Conservation (phyloP, 441 rosid species). For the Melastoma candidum region DNA sequence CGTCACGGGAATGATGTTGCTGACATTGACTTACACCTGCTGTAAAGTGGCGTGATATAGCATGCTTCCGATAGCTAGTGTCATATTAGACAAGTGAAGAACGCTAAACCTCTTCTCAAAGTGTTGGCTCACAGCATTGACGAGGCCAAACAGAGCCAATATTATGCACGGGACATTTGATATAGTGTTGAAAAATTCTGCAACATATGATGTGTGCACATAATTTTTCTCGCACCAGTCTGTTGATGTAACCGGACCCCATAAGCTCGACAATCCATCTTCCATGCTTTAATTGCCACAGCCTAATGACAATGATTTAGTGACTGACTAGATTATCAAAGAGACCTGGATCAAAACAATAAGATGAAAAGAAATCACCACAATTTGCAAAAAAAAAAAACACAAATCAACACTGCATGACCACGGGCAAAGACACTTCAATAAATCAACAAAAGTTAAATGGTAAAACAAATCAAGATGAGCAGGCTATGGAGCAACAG, state of each 20-base stretch:
- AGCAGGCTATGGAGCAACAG: no score
- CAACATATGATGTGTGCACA: slow-evolving; percentile 62
- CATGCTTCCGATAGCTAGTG: slow-evolving; percentile 89
- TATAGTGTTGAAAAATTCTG: slow-evolving; percentile 77
- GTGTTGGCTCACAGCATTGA: slow-evolving; percentile 73
- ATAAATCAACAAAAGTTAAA: no score
- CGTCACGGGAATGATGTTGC: no score
- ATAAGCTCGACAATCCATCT: slow-evolving; percentile 66
- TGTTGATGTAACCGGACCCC: slow-evolving; percentile 84
- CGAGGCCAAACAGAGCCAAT: slow-evolving; percentile 66
- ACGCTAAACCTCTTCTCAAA: slow-evolving; percentile 93
- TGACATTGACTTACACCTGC: slow-evolving; percentile 44
- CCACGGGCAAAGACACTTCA: no score
- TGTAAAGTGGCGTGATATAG: slow-evolving; percentile 79
- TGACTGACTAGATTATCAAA: no score
- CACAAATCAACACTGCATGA: no score
- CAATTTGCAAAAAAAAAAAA: no score
- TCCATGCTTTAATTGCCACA: slow-evolving; percentile 36
- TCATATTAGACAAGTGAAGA: slow-evolving; percentile 87
- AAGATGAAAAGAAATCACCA: no score
- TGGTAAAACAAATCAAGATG: no score
- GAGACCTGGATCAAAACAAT: no score
- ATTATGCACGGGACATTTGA: slow-evolving; percentile 66
- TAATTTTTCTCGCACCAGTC: slow-evolving; percentile 89
- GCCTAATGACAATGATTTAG: no score